Evolutionary conservation across 1,139 yeast genomes (phyloP).

Genomic region (Magnusiomyces ingens): DNA sequence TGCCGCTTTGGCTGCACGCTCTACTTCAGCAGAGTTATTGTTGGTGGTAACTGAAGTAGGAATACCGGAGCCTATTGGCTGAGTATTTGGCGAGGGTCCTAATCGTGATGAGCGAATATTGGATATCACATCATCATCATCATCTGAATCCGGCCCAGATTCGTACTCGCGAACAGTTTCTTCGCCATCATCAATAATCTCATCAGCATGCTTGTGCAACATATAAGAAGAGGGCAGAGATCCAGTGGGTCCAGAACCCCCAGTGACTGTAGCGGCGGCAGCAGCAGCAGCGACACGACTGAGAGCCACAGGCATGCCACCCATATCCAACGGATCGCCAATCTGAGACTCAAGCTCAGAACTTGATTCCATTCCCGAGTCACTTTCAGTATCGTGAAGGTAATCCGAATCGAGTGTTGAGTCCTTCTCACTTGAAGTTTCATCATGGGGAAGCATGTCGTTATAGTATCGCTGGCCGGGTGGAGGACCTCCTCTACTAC

Average conservation of each 20-base stretch:
- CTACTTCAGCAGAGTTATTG: background rate
- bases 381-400: slow-evolving; percentile 3
- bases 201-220: too few species aligned
- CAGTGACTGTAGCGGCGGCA: background rate
- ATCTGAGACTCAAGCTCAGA: slow-evolving; percentile 3
- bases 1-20: background rate
- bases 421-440: slow-evolving; percentile 2
- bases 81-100: too few species aligned
- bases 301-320: slow-evolving; percentile 2
- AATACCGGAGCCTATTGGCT: background rate
- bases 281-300: slow-evolving; percentile 2
- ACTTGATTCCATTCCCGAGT: background rate
- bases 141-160: background rate
- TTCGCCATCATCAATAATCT: background rate
- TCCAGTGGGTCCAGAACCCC: background rate
- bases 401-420: slow-evolving; percentile 1
- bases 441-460: slow-evolving; percentile 5
- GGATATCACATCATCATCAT: background rate
- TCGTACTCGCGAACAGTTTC: background rate
- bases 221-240: background rate
- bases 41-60: background rate
- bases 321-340: slow-evolving; percentile 1
- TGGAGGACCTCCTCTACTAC: background rate
- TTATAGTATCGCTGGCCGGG: background rate
- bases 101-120: background rate